Evolutionary conservation across 768 basidiomycete genomes (phyloP).

Genomic region (Lactarius hengduanensis): DNA sequence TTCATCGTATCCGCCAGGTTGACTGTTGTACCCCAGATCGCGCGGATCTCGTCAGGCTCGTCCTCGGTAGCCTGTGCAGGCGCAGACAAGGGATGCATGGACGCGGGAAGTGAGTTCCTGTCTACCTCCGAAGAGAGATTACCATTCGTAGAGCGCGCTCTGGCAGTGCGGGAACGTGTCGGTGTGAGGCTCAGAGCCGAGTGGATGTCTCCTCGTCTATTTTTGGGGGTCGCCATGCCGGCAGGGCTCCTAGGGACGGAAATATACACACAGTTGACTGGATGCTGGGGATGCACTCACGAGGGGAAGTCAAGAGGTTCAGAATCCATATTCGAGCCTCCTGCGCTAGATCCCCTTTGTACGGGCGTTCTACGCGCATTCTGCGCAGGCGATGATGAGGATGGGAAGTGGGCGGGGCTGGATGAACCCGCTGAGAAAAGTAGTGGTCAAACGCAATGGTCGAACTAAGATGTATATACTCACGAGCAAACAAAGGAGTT

Average conservation of each 20-base stretch:
- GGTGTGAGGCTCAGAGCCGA: constrained; percentile 66
- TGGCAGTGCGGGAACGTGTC: constrained; percentile 42
- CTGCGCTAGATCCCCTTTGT: constrained; percentile 26
- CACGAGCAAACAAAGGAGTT: constrained; percentile 27
- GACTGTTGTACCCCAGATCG: constrained; percentile 98
- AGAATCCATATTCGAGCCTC: constrained; percentile 39
- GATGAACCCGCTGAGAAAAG: constrained; percentile 24
- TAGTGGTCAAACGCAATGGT: not conserved
- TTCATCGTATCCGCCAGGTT: constrained; percentile 90
- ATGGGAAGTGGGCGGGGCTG: constrained; percentile 38
- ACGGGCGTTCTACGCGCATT: constrained; percentile 29
- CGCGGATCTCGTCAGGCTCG: constrained; percentile 80
- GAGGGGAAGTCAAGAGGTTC: constrained; percentile 72
- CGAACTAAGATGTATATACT: not conserved
- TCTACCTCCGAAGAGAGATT: constrained; percentile 61
- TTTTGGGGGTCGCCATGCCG: constrained; percentile 58
- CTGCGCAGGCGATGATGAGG: constrained; percentile 29
- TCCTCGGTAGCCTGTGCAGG: constrained; percentile 63
- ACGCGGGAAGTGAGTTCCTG: constrained; percentile 54
- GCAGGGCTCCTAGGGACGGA: constrained; percentile 48
- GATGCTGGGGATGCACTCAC: constrained; percentile 38
- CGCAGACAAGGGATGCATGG: constrained; percentile 56
- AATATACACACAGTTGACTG: not conserved
- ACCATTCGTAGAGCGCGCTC: constrained; percentile 39
- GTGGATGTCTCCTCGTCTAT: constrained; percentile 87